Evolutionary conservation across 169 alveolate genomes (phyloP), one percentile per base, ranked within the genome.

Genomic region (Eimeria necatrix): DNA sequence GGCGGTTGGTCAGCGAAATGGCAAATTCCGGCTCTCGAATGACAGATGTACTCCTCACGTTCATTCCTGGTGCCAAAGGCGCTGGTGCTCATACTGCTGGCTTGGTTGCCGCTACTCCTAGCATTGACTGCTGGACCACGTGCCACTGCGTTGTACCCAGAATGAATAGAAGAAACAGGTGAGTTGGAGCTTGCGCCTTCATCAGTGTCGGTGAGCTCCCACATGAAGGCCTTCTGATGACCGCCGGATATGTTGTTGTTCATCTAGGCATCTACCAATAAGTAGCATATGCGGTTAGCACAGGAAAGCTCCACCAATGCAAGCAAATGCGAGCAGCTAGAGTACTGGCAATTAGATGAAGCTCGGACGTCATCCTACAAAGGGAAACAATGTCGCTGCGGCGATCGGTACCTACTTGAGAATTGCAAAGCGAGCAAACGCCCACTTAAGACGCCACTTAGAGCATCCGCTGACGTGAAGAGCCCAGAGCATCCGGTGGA

Each of bases 261-360:
- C 93, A 85, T 85, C 64, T 22, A 52, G 46, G 46, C 49, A 4
- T 12, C 49, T 14, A 56, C 93, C 68, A 60, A 48, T 12, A 12
- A 41, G 60, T 9, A 64, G 20, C 60, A 85, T 26, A 2, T 16
- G 26, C 61, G 60, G 81, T 61, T 64, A 59, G 68, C 81, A 20
- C 81, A 56, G 81, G 61, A n/a, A 53, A 80, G 81, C 68, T 14
- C 60, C 93, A 85, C 93, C 93, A 85, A 76, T 46, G 64, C 9
- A 18, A 32, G 86, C 20, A 49, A 48, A 76, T 76, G 86, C n/a
- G 86, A 59, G 64, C 86, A 76, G 86, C 26, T 41, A 46, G 20
- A 46, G 22, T 14, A 41, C 86, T n/a, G 22, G n/a, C 10, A 32
- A 76, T 46, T 48, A 48, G 68, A 76, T 7, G 10, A 48, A 5